Base-by-base conservation (phyloP, 2,329 filamentous ascomycete species). In the Colletotrichum acutatum region DNA sequence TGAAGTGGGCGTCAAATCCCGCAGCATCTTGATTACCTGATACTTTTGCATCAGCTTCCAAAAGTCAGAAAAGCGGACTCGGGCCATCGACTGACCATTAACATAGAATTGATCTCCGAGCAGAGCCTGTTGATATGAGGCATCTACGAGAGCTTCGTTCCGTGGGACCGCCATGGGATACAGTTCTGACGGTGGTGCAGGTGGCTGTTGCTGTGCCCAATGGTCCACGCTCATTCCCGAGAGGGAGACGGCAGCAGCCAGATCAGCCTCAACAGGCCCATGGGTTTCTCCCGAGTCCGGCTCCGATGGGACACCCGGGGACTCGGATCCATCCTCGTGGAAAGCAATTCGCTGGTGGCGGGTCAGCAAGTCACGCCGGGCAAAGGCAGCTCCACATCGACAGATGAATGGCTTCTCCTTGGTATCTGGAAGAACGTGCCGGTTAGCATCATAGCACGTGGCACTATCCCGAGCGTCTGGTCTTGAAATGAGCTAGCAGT, bases 341-440 rank as follows among this genome's bases (percentile, higher is more conserved):
- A 80, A 77, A 5, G 77, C 68, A 57, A 86, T 82, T 64, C 84
- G 82, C 71, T 85, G 81, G 74, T 86, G 84, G 26, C 84, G 82
- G 60, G 84, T 85, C 74, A 86, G 76, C 16, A 86, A 78, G 75
- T 86, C 84, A 24, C 84, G 81, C 24, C 84, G 80, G 11, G 84
- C 82, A 74, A 86, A 86, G 1, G 84, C 83, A 12, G 83, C 82
- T 66, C 84, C 83, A 75, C 84, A 86, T 53, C 78, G 80, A 68
- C 84, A 86, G 24, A 84, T 72, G 73, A 85, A 86, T 1, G 84
- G 84, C 74, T 86, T 86, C 77, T 86, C 84, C 63, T 86, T 86
- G 67, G 84, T 86, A 75, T 86, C 84, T 86, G 74, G 53, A 52
- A 42, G 30, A 26, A 37, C 56, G 24, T 52, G 56, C 16, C 60